phyloP scores from a whole-genome alignment of 2,329 filamentous ascomycete species.

The Lachnellula suecica region DNA sequence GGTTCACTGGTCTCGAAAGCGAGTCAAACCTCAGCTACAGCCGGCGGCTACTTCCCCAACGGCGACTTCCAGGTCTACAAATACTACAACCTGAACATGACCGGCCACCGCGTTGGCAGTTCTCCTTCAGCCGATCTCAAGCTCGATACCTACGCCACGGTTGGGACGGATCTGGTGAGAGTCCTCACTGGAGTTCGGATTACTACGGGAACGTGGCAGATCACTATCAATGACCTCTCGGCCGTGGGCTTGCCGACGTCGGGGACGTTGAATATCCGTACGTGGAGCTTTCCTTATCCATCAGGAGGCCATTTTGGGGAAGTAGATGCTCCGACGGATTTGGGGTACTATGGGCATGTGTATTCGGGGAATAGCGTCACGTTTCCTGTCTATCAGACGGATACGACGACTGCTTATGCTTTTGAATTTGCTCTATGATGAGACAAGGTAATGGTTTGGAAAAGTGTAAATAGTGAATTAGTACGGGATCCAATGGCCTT shows the following conservation, averaged over 20 bases:
- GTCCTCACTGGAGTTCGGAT: constrained; percentile 20
- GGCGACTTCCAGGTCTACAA: constrained; percentile 47
- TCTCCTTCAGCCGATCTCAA: constrained; percentile 28
- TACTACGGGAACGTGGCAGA: constrained; percentile 23
- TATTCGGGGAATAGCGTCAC: constrained; percentile 37
- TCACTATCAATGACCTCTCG: constrained; percentile 21
- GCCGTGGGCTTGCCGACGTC: constrained; percentile 19
- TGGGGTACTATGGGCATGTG: constrained; percentile 31
- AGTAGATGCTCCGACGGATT: constrained; percentile 27
- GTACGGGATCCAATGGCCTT: no score
- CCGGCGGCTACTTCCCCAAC: constrained; percentile 38
- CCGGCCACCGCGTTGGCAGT: constrained; percentile 38
- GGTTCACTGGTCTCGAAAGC: constrained; percentile 22
- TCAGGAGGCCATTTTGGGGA: constrained; percentile 20
- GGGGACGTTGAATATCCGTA: constrained; percentile 23
- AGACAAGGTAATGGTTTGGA: neutral
- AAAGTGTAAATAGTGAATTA: neutral
- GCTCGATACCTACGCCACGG: constrained; percentile 23
- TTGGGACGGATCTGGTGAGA: constrained; percentile 17
- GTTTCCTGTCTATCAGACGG: constrained; percentile 39
- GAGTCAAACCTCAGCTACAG: constrained; percentile 13
- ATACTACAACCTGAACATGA: constrained; percentile 46
- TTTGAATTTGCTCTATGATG: constrained; percentile 36
- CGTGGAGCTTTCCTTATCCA: constrained; percentile 29
- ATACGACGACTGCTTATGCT: constrained; percentile 38